Base-by-base conservation (phyloP, 73 alveolate genomes). In the Paramecium tetraurelia region DNA sequence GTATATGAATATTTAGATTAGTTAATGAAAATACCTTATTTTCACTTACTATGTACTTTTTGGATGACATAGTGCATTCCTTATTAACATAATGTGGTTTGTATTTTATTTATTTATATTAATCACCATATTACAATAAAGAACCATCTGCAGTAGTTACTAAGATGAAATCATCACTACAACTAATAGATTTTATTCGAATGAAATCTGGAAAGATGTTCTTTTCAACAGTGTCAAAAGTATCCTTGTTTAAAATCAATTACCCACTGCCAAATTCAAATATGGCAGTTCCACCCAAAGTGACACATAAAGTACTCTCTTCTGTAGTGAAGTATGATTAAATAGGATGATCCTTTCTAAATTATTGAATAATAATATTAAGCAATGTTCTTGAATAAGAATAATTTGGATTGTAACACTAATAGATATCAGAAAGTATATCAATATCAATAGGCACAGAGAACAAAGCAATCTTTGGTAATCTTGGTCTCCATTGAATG, bases 311-410 rank as follows among this genome's bases (percentile, higher is more conserved):
- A 10, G 90, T 80, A 46, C 76, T 44, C 18, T 80, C 70, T 46
- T 80, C 90, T 4, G 90, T 80, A 7, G 31, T 33, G 18, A 44
- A 48, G 46, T 44, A 80, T 20, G 90, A 80, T 80, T 80, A 48
- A 10, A 80, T 80, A 20, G 90, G 90, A 80, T 44, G 75, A 44
- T 80, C 90, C 43, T 80, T 80, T 80, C 77, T 80, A 31, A 80
- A 44, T 46, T 80, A 48, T 41, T 41, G 46, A 24, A 44, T 22
- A 10, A 80, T 80, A 3, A 80, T 80, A 80, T 80, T 80, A 18
- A 80, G 38, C 29, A 80, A 46, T 10, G 90, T 80, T 80, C 90
- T 41, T 44, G 90, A 40, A 21, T 80, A 80, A 1, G 90, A 80
- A 80, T 31, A 80, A 12, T 46, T 48, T 8, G 46, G 75, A 44